phyloP scores from a whole-genome alignment of 495 filamentous ascomycete genomes.

The Bryoglossum gracile region DNA sequence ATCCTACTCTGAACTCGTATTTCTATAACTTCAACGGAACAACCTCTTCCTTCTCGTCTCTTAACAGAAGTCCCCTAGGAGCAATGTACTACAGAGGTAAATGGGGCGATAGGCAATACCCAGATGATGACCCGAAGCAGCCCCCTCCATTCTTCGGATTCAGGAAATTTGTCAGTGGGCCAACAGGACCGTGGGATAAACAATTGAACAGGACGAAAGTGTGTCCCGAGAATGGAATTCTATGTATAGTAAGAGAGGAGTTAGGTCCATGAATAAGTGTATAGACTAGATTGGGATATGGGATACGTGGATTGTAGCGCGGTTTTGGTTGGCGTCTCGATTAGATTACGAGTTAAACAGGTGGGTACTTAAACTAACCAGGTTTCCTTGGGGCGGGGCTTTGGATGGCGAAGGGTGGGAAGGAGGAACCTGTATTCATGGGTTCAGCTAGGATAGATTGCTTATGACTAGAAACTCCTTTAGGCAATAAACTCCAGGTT shows the following conservation, averaged over 20 bases:
- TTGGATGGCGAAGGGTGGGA: too few relatives aligned
- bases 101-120: slow-evolving; percentile 90
- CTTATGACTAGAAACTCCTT: too few relatives aligned
- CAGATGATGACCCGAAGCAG: slow-evolving; percentile 70
- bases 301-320: background rate
- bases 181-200: slow-evolving; percentile 81
- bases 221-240: slow-evolving; percentile 23
- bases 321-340: background rate
- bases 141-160: slow-evolving; percentile 60
- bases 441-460: slow-evolving; percentile 1
- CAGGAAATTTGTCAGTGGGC: slow-evolving; percentile 86
- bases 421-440: slow-evolving; percentile 5
- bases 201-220: slow-evolving; percentile 22
- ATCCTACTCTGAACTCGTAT: slow-evolving; percentile 62
- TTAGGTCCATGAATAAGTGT: slow-evolving; percentile 7
- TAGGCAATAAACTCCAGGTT: too few relatives aligned
- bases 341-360: background rate
- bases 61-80: slow-evolving; percentile 59
- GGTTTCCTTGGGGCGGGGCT: background rate
- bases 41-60: slow-evolving; percentile 34
- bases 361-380: background rate
- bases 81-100: slow-evolving; percentile 85
- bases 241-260: slow-evolving; percentile 22
- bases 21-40: slow-evolving; percentile 21
- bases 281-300: background rate